A percentile compares a stretch with the other conserved stretches of the same genome.
Evolutionary conservation across 495 filamentous ascomycete species (phyloP).

Genomic region (Aspergillus kassunensis): DNA sequence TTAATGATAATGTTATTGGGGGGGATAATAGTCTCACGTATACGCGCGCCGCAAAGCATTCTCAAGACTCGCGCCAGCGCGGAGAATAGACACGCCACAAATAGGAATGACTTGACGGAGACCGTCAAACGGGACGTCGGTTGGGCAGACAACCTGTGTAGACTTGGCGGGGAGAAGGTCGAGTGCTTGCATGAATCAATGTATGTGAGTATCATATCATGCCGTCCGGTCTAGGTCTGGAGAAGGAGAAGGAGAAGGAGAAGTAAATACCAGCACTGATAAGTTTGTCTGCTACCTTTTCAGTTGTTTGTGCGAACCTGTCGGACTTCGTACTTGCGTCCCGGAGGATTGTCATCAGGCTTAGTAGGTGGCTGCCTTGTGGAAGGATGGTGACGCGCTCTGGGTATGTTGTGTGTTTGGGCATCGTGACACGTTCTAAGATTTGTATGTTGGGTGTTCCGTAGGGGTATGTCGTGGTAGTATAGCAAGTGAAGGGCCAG

Average conservation of each 20-base stretch:
- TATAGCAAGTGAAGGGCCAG: no score
- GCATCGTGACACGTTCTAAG: no score
- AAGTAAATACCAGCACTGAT: constrained; percentile 14
- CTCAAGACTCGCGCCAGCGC: constrained; percentile 22
- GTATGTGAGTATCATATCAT: no score
- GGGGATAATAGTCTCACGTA: no score
- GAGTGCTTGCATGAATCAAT: constrained; percentile 8
- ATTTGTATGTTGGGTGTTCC: no score
- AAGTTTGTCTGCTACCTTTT: constrained; percentile 12
- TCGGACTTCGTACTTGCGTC: constrained; percentile 8
- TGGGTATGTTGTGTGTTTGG: no score
- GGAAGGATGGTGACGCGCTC: constrained; percentile 10
- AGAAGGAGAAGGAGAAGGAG: no score
- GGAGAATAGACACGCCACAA: constrained; percentile 21
- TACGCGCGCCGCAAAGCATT: constrained; percentile 16
- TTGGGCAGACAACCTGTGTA: constrained; percentile 11
- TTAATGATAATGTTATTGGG: no score
- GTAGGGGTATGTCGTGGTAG: no score
- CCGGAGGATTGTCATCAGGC: constrained; percentile 20
- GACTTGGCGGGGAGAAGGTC: not conserved
- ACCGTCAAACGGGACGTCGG: constrained; percentile 8
- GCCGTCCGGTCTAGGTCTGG: no score
- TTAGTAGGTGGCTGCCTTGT: constrained; percentile 14
- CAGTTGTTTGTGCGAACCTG: constrained; percentile 14
- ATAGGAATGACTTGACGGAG: constrained; percentile 12